Evolutionary conservation across 805 yeast species (phyloP).

Genomic region (Starmerella potacharoeniae): DNA sequence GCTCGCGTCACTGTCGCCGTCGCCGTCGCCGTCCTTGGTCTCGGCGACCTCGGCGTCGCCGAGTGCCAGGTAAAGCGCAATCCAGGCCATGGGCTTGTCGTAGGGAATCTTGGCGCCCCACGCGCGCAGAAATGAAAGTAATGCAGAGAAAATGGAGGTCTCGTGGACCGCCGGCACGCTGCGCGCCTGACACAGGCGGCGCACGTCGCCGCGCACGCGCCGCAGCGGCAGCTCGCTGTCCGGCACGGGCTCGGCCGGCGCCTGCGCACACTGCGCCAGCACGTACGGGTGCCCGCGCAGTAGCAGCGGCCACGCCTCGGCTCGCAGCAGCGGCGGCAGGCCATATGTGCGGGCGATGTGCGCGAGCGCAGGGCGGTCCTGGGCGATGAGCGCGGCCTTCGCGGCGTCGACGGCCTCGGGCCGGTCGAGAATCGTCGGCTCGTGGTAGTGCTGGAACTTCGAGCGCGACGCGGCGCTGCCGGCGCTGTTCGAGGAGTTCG

Average conservation of each 20-base stretch:
- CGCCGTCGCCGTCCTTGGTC: slow-evolving; percentile 27
- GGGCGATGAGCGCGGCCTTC: slow-evolving; percentile 42
- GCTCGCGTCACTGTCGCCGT: not conserved
- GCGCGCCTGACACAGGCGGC: slow-evolving; percentile 12
- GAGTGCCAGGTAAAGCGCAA: slow-evolving; percentile 77
- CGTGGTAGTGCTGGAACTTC: slow-evolving; percentile 27
- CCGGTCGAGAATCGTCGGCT: slow-evolving; percentile 37
- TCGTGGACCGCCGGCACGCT: not conserved
- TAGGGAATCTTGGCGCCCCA: slow-evolving; percentile 73
- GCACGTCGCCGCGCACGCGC: slow-evolving; percentile 29
- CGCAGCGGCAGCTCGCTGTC: slow-evolving; percentile 22
- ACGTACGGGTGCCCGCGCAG: slow-evolving; percentile 80
- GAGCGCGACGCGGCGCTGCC: slow-evolving; percentile 3
- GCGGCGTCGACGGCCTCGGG: slow-evolving; percentile 46
- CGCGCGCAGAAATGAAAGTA: slow-evolving; percentile 45
- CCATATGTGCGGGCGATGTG: slow-evolving; percentile 73
- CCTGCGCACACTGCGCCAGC: slow-evolving; percentile 29
- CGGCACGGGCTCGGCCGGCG: slow-evolving; percentile 3
- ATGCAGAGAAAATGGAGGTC: slow-evolving; percentile 1
- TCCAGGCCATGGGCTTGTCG: slow-evolving; percentile 77
- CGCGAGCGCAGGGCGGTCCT: slow-evolving; percentile 67
- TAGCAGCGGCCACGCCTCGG: slow-evolving; percentile 73
- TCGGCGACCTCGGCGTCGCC: slow-evolving; percentile 21
- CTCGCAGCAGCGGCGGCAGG: slow-evolving; percentile 69
- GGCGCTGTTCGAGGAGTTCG: slow-evolving; percentile 4